Conservation (phyloP, 176 grass and related monocot species). For the Zizania latifolia region DNA sequence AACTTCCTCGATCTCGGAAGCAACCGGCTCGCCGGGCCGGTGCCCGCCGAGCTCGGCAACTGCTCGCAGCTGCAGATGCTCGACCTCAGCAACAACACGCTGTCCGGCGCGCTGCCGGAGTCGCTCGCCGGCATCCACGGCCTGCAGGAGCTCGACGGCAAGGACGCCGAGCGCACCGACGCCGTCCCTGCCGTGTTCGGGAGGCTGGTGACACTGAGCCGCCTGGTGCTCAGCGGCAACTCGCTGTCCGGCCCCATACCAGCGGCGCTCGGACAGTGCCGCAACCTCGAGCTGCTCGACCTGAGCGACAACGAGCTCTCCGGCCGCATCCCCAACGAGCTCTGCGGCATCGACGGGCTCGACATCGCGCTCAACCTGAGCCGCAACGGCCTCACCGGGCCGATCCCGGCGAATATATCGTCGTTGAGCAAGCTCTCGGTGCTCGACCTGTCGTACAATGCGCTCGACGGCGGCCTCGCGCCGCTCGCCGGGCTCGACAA, state of each 20-base stretch:
- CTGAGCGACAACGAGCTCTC: constrained; percentile 64
- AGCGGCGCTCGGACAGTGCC: constrained; percentile 56
- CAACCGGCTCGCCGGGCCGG: constrained; percentile 58
- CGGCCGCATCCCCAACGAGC: constrained; percentile 56
- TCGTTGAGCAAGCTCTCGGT: constrained; percentile 66
- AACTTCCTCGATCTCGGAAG: constrained; percentile 74
- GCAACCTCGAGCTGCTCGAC: constrained; percentile 66
- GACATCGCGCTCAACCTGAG: constrained; percentile 87
- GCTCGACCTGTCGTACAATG: constrained; percentile 82
- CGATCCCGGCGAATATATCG: constrained; percentile 57
- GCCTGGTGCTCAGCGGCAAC: constrained; percentile 66
- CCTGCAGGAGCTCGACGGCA: constrained; percentile 72
- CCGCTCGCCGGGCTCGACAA: constrained; percentile 66
- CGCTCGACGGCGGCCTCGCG: constrained; percentile 49
- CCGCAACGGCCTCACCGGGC: constrained; percentile 55
- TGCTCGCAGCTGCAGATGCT: constrained; percentile 94
- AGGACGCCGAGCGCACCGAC: constrained; percentile 53
- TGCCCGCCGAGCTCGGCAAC: constrained; percentile 53
- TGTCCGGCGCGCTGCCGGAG: constrained; percentile 46
- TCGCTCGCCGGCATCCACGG: constrained; percentile 44
- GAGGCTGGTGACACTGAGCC: constrained; percentile 37
- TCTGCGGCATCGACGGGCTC: constrained; percentile 57
- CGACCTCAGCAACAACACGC: constrained; percentile 74
- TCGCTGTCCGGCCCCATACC: constrained; percentile 58
- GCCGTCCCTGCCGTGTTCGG: constrained; percentile 44